These are phyloP conservation scores for Fabrea salina DNA, from an alignment of 169 alveolate genomes.

Conservation along the genomic window DNA sequence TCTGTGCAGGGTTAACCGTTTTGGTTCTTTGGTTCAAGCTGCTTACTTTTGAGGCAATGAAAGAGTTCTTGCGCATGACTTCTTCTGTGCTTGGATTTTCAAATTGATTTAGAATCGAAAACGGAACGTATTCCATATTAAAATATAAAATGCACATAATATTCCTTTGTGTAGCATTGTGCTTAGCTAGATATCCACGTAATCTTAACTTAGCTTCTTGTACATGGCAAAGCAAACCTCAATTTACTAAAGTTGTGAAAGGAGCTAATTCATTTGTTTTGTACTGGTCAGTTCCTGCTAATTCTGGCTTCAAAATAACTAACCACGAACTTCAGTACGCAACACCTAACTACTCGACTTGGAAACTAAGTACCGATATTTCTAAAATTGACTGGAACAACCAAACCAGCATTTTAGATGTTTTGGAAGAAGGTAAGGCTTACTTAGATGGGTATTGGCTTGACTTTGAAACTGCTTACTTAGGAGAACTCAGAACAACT, in stretches of 20 bases:
- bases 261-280: too few species aligned
- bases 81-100: too few species aligned
- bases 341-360: background rate
- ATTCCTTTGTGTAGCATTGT: too few species aligned
- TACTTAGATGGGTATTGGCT: constrained; percentile 1
- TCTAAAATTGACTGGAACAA: background rate
- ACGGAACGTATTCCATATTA: too few species aligned
- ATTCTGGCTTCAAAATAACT: background rate
- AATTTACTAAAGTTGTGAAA: too few species aligned
- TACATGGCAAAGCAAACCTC: too few species aligned
- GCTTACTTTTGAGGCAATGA: background rate
- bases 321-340: constrained; percentile 2
- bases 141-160: too few species aligned
- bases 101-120: too few species aligned
- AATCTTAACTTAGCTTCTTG: too few species aligned
- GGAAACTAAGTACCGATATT: background rate
- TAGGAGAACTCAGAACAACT: background rate
- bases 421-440: background rate
- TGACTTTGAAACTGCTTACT: background rate
- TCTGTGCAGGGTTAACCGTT: background rate
- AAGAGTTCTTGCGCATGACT: too few species aligned
- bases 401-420: background rate
- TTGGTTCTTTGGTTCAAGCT: background rate
- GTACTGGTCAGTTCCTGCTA: too few species aligned
- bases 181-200: too few species aligned